Base-by-base conservation (phyloP, 1,284 basidiomycete genomes). In the Moesziomyces globuligerus region DNA sequence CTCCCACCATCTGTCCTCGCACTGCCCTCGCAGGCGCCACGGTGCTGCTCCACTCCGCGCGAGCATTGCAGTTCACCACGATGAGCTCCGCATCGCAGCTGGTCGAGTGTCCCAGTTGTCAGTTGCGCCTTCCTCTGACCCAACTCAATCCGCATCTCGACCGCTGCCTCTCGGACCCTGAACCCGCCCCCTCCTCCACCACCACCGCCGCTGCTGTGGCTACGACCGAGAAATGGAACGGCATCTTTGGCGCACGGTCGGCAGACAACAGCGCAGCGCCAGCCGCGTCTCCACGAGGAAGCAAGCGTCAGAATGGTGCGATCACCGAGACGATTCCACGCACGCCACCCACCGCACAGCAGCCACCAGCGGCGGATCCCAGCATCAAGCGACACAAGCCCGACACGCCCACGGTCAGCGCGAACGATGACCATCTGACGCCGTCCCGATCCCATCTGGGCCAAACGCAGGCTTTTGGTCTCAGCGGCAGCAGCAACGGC, bases 71-170 rank as follows among this genome's bases (percentile, higher is more conserved):
- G 7, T 24, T 34, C 7, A 4, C 3, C 52, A 37, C 25, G 21
- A 66, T 66, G 62, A 66, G 56, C 51, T 54, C 65, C 39, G 17
- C 47, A 11, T 48, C 54, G 3, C 55, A 76, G 60, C 57, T 67
- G 26, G 75, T 79, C 21, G 54, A 58, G 32, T 78, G 77, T 43
- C 77, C 77, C 2, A 73, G 58, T 48, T 80, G 78, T 43, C 61
- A 59, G 24, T 38, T 36, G 23, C 45, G 51, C 15, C 48, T 79
- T 20, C 59, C 71, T 7, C 72, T 66, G 37, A 59, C 65, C 8
- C 68, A 73, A 28, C 65, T 80, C 51, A 80, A 80, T 46, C 65
- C 67, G 13, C 78, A 80, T 41, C 72, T 80, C 34, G 78, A 80
- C 32, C 45, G 51, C 1, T 80, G 78, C 43, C 64, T 79, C 1